Percentiles rank a stretch among this genome's conserved stretches.
Evolutionary conservation across 1,284 basidiomycete genomes (phyloP).

Genomic region (Melampsora larici-populina): DNA sequence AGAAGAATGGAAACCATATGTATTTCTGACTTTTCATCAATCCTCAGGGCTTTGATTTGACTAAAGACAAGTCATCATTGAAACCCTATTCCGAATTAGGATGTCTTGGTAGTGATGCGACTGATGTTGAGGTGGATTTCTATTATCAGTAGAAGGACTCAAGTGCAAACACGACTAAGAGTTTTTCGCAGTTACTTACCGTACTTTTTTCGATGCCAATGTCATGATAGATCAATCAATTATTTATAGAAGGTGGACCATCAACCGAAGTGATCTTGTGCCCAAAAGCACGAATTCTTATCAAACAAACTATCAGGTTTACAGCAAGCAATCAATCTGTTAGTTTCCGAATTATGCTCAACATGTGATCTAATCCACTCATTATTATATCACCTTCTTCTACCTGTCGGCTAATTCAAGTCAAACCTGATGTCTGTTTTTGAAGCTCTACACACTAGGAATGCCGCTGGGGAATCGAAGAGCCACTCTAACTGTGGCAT

Average conservation of each 20-base stretch:
- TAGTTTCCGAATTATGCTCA: neutral
- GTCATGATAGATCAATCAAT: neutral
- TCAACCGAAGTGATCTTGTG: neutral
- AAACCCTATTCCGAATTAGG: neutral
- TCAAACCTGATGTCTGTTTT: too few relatives aligned
- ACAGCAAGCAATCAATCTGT: constrained; percentile 6
- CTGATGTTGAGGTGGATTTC: neutral
- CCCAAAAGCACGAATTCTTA: neutral
- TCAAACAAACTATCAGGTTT: neutral
- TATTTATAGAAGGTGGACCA: neutral
- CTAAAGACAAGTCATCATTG: neutral
- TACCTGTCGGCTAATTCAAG: neutral
- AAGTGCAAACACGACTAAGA: neutral
- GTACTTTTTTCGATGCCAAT: neutral
- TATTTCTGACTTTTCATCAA: too few relatives aligned
- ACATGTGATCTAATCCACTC: neutral
- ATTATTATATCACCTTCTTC: neutral
- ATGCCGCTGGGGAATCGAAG: neutral
- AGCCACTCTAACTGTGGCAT: neutral
- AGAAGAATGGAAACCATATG: too few relatives aligned
- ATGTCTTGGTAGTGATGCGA: neutral
- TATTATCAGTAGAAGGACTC: neutral
- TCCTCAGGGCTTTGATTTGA: too few relatives aligned
- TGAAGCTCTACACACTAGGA: neutral
- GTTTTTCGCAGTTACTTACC: too few relatives aligned